phyloP scores from a whole-genome alignment of 1,284 basidiomycete genomes.

The Rhizoctonia solani region DNA sequence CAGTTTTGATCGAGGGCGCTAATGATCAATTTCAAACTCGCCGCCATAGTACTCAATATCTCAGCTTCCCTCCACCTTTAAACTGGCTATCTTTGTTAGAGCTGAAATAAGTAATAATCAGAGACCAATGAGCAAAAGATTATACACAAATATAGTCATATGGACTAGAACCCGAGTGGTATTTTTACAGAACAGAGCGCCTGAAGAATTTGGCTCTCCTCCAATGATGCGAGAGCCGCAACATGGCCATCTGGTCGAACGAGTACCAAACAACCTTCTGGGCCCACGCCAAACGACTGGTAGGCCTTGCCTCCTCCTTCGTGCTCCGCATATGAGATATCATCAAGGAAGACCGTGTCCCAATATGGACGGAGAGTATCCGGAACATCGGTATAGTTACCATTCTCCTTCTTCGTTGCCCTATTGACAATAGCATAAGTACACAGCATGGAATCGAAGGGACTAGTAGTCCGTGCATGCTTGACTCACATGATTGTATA shows the following conservation, averaged over 20 bases:
- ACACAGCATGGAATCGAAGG: background rate
- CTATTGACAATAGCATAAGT: background rate
- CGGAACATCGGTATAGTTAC: constrained; percentile 57
- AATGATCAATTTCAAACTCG: no score
- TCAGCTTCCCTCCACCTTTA: no score
- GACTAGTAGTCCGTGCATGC: no score
- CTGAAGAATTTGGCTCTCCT: no score
- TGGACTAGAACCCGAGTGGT: no score
- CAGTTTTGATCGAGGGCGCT: no score
- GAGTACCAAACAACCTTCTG: constrained; percentile 63
- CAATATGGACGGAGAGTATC: constrained; percentile 62
- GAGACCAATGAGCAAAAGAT: no score
- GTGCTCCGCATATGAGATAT: background rate
- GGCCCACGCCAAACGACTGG: constrained; percentile 58
- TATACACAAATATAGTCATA: no score
- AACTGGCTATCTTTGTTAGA: no score
- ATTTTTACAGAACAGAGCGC: no score
- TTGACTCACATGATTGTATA: constrained; percentile 15
- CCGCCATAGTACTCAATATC: no score
- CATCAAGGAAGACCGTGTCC: constrained; percentile 42
- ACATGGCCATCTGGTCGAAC: constrained; percentile 79
- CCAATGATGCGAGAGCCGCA: constrained; percentile 58
- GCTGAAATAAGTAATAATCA: no score
- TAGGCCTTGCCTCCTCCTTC: constrained; percentile 55
- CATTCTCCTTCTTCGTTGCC: constrained; percentile 50